Conservation (phyloP, 371 early-diverging fungal genomes). For the Syncephalastrum contaminatum region DNA sequence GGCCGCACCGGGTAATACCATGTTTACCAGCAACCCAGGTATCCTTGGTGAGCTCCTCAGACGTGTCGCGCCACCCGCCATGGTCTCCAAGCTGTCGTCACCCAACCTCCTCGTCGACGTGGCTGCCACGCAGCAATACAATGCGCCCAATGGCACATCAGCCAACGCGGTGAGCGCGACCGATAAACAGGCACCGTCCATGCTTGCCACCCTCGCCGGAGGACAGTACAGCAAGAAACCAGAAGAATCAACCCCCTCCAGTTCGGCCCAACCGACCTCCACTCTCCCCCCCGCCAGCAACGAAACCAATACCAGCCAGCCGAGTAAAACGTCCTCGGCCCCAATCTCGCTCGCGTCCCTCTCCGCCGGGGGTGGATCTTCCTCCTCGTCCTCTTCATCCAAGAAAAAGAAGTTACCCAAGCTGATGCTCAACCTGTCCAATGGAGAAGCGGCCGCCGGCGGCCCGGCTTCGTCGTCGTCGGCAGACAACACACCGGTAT, state of each 20-base stretch:
- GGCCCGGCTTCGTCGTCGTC: conserved; percentile 7
- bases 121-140: conserved; percentile 16
- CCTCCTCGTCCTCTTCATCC: conserved; percentile 7
- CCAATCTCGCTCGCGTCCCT: conserved; percentile 29
- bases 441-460: conserved; percentile 2
- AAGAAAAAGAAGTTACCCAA: conserved; percentile 35
- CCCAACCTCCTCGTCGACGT: conserved; percentile 45
- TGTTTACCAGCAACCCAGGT: conserved; percentile 33
- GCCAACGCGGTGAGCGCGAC: conserved; percentile 11
- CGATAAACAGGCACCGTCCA: conserved; percentile 14
- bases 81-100: conserved; percentile 37
- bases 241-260: conserved; percentile 7
- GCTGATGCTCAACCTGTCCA: conserved; percentile 30
- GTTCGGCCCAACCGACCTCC: conserved; percentile 5
- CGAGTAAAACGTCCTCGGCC: conserved; percentile 5
- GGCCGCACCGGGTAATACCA: conserved; percentile 41
- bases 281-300: neutral
- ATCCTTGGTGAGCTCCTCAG: conserved; percentile 36
- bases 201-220: conserved; percentile 38
- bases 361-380: conserved; percentile 16
- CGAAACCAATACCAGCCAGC: neutral
- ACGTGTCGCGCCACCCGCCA: conserved; percentile 34
- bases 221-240: conserved; percentile 25
- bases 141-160: conserved; percentile 9
- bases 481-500: conserved; percentile 9